Percentiles rank a stretch among this genome's conserved stretches.
phyloP scores from a whole-genome alignment of 176 grass and related monocot species.

The Otatea glauca region DNA sequence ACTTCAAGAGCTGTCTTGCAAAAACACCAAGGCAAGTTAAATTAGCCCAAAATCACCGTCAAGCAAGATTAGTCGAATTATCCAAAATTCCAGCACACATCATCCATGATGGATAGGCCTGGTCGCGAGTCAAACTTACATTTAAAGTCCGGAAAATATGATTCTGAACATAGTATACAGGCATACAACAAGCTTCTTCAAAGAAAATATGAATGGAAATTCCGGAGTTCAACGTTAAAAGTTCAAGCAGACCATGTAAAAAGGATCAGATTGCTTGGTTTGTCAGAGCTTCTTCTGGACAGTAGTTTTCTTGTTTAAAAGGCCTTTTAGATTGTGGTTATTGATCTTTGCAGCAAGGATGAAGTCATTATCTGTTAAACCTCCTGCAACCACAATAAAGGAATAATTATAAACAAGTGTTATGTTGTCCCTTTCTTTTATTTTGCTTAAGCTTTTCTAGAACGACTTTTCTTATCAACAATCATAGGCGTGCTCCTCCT shows the following conservation, averaged over 20 bases:
- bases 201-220: slow-evolving; percentile 11
- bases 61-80: background rate
- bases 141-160: background rate
- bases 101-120: background rate
- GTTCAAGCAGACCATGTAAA: background rate
- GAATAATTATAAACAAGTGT: slow-evolving; percentile 10
- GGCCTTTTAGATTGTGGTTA: slow-evolving; percentile 56
- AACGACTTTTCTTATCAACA: background rate
- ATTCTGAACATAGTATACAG: background rate
- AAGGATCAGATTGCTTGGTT: slow-evolving; percentile 14
- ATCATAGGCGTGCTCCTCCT: background rate
- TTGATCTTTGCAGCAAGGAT: slow-evolving; percentile 90
- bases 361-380: slow-evolving; percentile 87
- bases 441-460: slow-evolving; percentile 12
- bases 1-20: too few relatives aligned
- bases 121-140: background rate
- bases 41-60: background rate
- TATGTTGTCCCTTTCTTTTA: background rate
- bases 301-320: slow-evolving; percentile 70
- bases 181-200: background rate
- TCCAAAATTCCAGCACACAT: background rate
- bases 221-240: background rate
- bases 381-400: slow-evolving; percentile 57
- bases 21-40: too few relatives aligned
- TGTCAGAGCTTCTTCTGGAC: background rate